Evolutionary conservation across 2,329 filamentous ascomycete species (phyloP).

Genomic region (Alternaria consortialis): DNA sequence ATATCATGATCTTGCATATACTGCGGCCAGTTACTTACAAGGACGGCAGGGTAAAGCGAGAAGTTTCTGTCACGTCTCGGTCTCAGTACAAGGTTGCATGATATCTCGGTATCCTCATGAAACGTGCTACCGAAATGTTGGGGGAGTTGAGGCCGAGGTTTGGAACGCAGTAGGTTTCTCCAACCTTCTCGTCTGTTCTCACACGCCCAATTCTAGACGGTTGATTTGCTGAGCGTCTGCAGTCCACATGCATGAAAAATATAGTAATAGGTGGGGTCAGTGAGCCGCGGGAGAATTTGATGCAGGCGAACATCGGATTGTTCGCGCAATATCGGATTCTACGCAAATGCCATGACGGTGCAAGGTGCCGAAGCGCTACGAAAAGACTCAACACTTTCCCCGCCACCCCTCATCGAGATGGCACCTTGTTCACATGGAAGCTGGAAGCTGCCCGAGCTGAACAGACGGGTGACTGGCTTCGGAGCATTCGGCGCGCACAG

Average conservation of each 20-base stretch:
- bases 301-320: conserved; percentile 16
- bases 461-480: not conserved
- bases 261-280: conserved; percentile 4
- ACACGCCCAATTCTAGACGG: not conserved
- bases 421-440: not conserved
- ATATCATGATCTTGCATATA: not conserved
- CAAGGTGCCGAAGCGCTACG: conserved; percentile 3
- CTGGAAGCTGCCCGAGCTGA: not conserved
- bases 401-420: conserved; percentile 4
- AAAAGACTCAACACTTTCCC: conserved; percentile 3
- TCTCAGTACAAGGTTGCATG: not conserved
- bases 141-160: not conserved
- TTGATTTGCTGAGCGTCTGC: not conserved
- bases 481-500: not conserved
- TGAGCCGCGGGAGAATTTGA: conserved; percentile 3
- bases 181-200: not conserved
- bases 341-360: conserved; percentile 16
- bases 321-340: conserved; percentile 20
- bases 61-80: not conserved
- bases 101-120: not conserved
- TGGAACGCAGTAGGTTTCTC: not conserved
- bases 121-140: not conserved
- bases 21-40: not conserved
- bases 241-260: not conserved
- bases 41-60: not conserved